phyloP scores from a whole-genome alignment of 495 filamentous ascomycete genomes.

The Penicillium mononematosum region DNA sequence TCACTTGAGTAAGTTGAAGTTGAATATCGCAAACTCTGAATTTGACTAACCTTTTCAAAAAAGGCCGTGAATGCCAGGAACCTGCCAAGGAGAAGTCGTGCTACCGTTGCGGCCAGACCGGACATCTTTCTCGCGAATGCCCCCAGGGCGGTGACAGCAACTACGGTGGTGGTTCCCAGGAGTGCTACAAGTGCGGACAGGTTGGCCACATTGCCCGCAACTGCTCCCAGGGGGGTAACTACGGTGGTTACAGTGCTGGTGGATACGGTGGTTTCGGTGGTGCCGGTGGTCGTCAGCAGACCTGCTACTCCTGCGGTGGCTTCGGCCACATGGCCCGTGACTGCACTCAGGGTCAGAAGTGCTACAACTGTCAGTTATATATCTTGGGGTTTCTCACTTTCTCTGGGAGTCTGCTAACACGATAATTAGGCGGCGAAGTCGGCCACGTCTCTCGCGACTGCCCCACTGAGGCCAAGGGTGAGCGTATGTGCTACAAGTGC shows the following conservation, averaged over 20 bases:
- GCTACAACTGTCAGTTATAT: conserved; percentile 84
- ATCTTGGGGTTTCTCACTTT: background rate
- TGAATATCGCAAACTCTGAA: conserved; percentile 4
- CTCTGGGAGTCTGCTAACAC: conserved; percentile 3
- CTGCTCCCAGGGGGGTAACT: conserved; percentile 69
- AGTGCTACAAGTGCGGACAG: conserved; percentile 99
- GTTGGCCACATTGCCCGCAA: conserved; percentile 96
- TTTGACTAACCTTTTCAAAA: conserved; percentile 28
- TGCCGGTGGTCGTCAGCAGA: conserved; percentile 48
- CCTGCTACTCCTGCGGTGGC: conserved; percentile 95
- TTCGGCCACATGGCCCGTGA: conserved; percentile 96
- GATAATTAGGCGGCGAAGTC: conserved; percentile 67
- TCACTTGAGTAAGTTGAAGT: conserved; percentile 72
- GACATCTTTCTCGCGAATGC: conserved; percentile 96
- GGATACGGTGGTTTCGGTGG: conserved; percentile 51
- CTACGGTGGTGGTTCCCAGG: conserved; percentile 56
- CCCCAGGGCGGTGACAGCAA: conserved; percentile 53
- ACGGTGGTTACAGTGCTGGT: conserved; percentile 43
- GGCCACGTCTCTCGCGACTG: conserved; percentile 95
- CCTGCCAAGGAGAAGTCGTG: conserved; percentile 93
- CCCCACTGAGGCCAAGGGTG: conserved; percentile 79
- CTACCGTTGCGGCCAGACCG: conserved; percentile 85
- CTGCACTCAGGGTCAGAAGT: conserved; percentile 98
- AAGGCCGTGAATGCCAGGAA: conserved; percentile 87
- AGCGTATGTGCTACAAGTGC: conserved; percentile 99